phyloP scores from a whole-genome alignment of 2,329 filamentous ascomycete species.

The Pleomassaria siparia region DNA sequence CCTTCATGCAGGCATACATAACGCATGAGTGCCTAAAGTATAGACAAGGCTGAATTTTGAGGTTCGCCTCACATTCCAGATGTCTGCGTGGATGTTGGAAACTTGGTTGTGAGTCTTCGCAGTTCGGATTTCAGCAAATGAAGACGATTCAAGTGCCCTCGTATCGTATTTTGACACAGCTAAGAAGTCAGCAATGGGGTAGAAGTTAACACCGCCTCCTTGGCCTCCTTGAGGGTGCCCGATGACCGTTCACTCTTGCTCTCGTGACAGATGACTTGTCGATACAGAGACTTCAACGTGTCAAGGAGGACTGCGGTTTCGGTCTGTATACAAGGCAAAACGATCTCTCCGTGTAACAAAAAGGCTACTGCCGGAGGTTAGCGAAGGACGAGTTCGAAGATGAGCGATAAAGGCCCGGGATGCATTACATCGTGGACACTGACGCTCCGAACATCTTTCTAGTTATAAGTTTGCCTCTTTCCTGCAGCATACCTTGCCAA shows the following conservation, averaged over 20 bases:
- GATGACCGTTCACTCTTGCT: not conserved
- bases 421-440: too few relatives aligned
- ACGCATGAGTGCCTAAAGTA: not conserved
- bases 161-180: not conserved
- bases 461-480: too few relatives aligned
- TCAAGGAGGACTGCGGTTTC: too few relatives aligned
- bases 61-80: not conserved
- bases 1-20: conserved; percentile 1
- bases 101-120: not conserved
- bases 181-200: not conserved
- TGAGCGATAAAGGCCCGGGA: too few relatives aligned
- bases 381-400: not conserved
- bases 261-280: not conserved
- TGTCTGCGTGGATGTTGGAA: not conserved
- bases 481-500: too few relatives aligned
- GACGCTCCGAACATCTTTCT: too few relatives aligned
- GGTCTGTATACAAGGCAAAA: not conserved
- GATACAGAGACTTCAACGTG: not conserved
- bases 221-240: not conserved
- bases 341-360: too few relatives aligned
- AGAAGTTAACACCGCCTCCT: not conserved
- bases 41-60: conserved; percentile 1
- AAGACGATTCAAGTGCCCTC: not conserved
- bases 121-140: not conserved
- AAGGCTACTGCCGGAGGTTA: not conserved